phyloP scores from a whole-genome alignment of 1,284 basidiomycete genomes.

The Ganoderma leucocontextum region DNA sequence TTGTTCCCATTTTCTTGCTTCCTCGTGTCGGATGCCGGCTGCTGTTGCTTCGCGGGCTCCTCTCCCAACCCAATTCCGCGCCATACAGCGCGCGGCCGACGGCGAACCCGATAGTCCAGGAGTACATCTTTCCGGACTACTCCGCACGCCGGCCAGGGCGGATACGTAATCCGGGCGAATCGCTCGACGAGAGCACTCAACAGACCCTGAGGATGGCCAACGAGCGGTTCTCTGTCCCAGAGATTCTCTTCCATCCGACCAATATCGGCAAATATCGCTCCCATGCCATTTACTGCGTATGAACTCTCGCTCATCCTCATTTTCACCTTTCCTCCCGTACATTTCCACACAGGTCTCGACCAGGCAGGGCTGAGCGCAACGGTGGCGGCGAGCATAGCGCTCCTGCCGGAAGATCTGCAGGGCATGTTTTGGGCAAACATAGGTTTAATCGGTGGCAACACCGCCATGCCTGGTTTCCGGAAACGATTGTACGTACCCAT shows the following conservation, averaged over 20 bases:
- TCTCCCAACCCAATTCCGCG: neutral
- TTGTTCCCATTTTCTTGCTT: neutral
- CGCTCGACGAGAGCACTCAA: conserved; percentile 60
- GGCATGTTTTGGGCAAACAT: conserved; percentile 97
- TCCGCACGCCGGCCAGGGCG: conserved; percentile 75
- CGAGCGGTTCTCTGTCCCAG: conserved; percentile 90
- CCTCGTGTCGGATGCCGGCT: conserved; percentile 14
- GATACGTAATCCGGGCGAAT: conserved; percentile 64
- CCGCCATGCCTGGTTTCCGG: conserved; percentile 78
- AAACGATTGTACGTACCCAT: conserved; percentile 68
- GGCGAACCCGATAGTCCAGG: conserved; percentile 78
- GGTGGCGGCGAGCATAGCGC: conserved; percentile 77
- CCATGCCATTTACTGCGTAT: conserved; percentile 9
- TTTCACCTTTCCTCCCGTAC: conserved; percentile 4
- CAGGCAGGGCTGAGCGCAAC: conserved; percentile 83
- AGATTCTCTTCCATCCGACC: conserved; percentile 88
- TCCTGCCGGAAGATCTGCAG: conserved; percentile 79
- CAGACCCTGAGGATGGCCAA: conserved; percentile 89
- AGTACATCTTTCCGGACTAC: conserved; percentile 92
- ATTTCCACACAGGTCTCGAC: conserved; percentile 65
- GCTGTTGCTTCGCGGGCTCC: conserved; percentile 3
- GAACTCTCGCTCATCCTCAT: conserved; percentile 27
- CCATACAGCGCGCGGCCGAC: conserved; percentile 53
- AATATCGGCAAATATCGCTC: conserved; percentile 75
- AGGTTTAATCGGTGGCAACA: conserved; percentile 86